Evolutionary conservation across 1,284 basidiomycete species (phyloP).

Genomic region (Lentinus polychrous): DNA sequence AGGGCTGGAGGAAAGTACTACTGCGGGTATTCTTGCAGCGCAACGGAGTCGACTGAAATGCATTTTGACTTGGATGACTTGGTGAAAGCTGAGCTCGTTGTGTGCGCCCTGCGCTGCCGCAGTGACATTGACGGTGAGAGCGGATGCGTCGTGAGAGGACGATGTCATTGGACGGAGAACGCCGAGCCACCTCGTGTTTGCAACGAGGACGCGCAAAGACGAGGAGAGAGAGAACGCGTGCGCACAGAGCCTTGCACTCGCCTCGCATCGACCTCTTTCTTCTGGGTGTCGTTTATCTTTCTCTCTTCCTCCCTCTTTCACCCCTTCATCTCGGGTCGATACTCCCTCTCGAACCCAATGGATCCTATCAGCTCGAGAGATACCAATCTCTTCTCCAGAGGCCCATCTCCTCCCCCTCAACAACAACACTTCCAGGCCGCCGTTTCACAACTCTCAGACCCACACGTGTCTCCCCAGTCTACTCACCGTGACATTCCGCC

Average conservation of each 20-base stretch:
- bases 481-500: constrained; percentile 27
- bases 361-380: constrained; percentile 29
- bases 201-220: constrained; percentile 19
- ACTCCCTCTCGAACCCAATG: constrained; percentile 21
- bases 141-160: not conserved
- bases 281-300: constrained; percentile 18
- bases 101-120: too few relatives aligned
- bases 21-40: not conserved
- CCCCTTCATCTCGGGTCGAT: constrained; percentile 11
- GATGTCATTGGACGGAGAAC: constrained; percentile 9
- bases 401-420: constrained; percentile 46
- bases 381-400: constrained; percentile 52
- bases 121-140: too few relatives aligned
- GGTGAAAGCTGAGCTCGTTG: too few relatives aligned
- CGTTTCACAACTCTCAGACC: constrained; percentile 22
- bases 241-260: constrained; percentile 4
- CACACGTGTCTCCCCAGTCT: constrained; percentile 28
- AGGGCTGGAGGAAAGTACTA: too few relatives aligned
- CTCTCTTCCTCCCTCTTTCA: constrained; percentile 14
- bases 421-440: constrained; percentile 28
- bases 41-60: not conserved
- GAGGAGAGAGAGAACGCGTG: constrained; percentile 11
- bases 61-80: not conserved
- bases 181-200: constrained; percentile 21
- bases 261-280: constrained; percentile 17